These are phyloP conservation scores for Diutina ranongensis DNA, from an alignment of 1,139 yeast genomes.

Conservation along the genomic window DNA sequence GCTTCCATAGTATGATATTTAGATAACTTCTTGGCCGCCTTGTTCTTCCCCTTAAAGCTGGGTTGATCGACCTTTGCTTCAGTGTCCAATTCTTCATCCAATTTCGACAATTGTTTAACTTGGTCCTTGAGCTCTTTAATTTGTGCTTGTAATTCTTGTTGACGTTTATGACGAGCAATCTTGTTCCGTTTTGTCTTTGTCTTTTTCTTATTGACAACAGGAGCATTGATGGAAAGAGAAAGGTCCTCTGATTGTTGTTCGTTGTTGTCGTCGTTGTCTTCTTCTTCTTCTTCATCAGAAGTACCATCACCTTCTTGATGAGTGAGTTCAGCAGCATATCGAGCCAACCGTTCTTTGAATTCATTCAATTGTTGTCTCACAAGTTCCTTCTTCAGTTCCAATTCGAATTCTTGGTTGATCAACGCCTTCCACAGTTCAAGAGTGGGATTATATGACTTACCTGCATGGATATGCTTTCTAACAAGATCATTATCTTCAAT, in stretches of 20 bases:
- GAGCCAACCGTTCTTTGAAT: conserved; percentile 52
- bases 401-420: conserved; percentile 52
- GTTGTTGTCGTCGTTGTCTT: conserved; percentile 19
- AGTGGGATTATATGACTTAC: conserved; percentile 90
- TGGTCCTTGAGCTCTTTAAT: conserved; percentile 46
- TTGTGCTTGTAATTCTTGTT: conserved; percentile 41
- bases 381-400: conserved; percentile 59
- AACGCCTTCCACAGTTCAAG: conserved; percentile 72
- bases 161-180: conserved; percentile 54
- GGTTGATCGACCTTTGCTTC: conserved; percentile 23
- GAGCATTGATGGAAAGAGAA: conserved; percentile 59
- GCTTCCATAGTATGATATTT: conserved; percentile 24
- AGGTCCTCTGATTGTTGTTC: conserved; percentile 15
- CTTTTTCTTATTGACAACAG: conserved; percentile 60
- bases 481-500: conserved; percentile 14
- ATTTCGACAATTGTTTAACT: conserved; percentile 44
- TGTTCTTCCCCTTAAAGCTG: conserved; percentile 11
- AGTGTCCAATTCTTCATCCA: conserved; percentile 30
- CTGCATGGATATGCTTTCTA: conserved; percentile 38
- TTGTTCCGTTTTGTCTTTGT: conserved; percentile 69
- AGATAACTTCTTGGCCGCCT: conserved; percentile 9
- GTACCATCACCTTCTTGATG: conserved; percentile 41
- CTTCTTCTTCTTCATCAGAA: conserved; percentile 30
- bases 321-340: conserved; percentile 43
- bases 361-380: conserved; percentile 48